Conservation (phyloP, 2,329 filamentous ascomycete genomes). For the Aspergillus quadricinctus region DNA sequence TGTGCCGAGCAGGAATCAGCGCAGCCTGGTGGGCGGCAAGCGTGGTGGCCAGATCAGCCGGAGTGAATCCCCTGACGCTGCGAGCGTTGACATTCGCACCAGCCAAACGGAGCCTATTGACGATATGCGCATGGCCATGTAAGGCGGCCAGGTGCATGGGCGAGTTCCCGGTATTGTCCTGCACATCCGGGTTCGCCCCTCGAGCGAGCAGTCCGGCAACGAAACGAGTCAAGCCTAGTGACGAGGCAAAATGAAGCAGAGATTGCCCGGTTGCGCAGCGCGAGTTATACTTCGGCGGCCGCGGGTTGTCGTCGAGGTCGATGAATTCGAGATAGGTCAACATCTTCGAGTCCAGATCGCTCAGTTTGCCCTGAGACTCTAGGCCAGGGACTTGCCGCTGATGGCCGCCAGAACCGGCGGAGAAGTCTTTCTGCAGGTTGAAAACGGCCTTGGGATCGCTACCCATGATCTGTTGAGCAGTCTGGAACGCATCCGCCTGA, state of each 20-base stretch:
- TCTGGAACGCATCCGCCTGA: constrained; percentile 46
- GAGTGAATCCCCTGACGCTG: constrained; percentile 65
- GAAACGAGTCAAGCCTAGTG: constrained; percentile 69
- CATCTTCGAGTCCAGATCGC: constrained; percentile 63
- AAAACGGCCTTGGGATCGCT: constrained; percentile 46
- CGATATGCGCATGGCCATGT: constrained; percentile 70
- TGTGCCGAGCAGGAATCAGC: constrained; percentile 57
- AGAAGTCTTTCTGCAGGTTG: constrained; percentile 41
- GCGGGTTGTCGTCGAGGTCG: constrained; percentile 69
- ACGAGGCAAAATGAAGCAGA: constrained; percentile 74
- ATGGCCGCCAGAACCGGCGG: constrained; percentile 41
- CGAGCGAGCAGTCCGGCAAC: constrained; percentile 71
- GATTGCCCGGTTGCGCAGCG: constrained; percentile 66
- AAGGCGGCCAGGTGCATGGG: constrained; percentile 78
- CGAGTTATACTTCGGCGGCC: constrained; percentile 64
- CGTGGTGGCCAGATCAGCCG: constrained; percentile 67
- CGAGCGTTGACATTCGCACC: constrained; percentile 68
- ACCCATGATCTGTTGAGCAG: constrained; percentile 46
- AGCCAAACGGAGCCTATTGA: constrained; percentile 67
- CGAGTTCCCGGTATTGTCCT: constrained; percentile 75
- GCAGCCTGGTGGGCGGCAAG: constrained; percentile 61
- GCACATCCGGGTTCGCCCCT: constrained; percentile 70
- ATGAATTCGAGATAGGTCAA: constrained; percentile 73
- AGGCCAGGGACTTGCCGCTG: constrained; percentile 43
- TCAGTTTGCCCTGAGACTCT: constrained; percentile 39